Conservation (phyloP, 192 early-diverging fungal species). For the Entomortierella lignicola region DNA sequence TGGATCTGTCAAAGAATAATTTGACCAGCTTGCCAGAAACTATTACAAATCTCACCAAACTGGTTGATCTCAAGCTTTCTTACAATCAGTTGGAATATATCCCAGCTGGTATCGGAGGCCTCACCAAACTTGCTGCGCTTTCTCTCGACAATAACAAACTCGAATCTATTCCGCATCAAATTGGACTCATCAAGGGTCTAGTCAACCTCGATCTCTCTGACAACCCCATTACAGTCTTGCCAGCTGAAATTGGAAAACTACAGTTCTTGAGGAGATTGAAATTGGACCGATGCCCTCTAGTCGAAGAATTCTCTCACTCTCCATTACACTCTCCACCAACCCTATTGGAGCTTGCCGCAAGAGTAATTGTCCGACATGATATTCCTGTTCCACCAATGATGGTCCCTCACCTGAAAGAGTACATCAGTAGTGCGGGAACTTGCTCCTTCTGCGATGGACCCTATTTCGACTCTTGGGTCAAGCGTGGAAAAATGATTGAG, state of each 20-base stretch:
- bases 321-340: constrained; percentile 67
- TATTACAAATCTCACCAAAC: constrained; percentile 71
- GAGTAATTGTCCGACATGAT: constrained; percentile 76
- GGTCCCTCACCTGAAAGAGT: constrained; percentile 69
- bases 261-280: constrained; percentile 74
- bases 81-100: constrained; percentile 73
- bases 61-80: constrained; percentile 73
- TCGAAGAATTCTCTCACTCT: constrained; percentile 55
- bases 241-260: constrained; percentile 77
- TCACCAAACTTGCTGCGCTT: constrained; percentile 76
- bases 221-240: constrained; percentile 74
- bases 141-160: constrained; percentile 72
- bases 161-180: constrained; percentile 68
- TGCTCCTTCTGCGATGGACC: constrained; percentile 87
- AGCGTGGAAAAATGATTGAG: constrained; percentile 72
- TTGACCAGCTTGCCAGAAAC: constrained; percentile 74
- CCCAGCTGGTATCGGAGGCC: constrained; percentile 68
- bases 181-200: constrained; percentile 71
- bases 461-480: constrained; percentile 73
- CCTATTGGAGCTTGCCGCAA: constrained; percentile 81
- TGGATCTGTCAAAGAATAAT: constrained; percentile 75
- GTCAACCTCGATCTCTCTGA: constrained; percentile 73
- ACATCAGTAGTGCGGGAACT: constrained; percentile 65
- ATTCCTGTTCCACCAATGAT: constrained; percentile 64
- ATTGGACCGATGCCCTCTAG: constrained; percentile 66